Evolutionary conservation across 2,329 filamentous ascomycete genomes (phyloP).

Genomic region (Aspergillus sp.): DNA sequence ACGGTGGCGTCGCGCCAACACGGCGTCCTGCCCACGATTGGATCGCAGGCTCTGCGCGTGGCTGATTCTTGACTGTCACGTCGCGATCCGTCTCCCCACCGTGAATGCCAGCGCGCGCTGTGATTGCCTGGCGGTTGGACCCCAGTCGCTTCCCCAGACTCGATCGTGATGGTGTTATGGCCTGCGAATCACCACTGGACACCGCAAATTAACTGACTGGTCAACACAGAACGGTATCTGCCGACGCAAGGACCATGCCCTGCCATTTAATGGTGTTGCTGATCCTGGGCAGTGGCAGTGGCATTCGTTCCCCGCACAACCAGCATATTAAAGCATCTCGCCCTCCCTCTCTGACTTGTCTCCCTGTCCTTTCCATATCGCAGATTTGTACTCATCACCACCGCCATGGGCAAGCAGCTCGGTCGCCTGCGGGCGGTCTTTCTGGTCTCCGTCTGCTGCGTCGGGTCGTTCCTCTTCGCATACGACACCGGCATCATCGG

Average conservation of each 20-base stretch:
- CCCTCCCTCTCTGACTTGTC: background rate
- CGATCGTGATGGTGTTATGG: constrained; percentile 7
- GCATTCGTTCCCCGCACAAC: constrained; percentile 3
- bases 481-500: constrained; percentile 39
- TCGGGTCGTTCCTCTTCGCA: constrained; percentile 28
- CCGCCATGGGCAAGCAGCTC: constrained; percentile 8
- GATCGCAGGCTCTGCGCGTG: too few relatives aligned
- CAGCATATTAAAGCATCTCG: background rate
- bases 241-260: background rate
- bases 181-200: constrained; percentile 1
- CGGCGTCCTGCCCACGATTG: too few relatives aligned
- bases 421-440: constrained; percentile 6
- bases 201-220: background rate
- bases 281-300: background rate
- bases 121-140: background rate
- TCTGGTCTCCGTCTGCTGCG: constrained; percentile 9
- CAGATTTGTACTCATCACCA: background rate
- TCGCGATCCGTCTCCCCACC: background rate
- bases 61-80: background rate
- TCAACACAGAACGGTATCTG: too few relatives aligned
- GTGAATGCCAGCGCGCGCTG: background rate
- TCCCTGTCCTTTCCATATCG: background rate
- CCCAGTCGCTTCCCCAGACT: constrained; percentile 5
- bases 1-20: too few relatives aligned
- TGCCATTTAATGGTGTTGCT: background rate